Evolutionary conservation across 345 rosid species (phyloP).

Genomic region (Sonneratia caseolaris): DNA sequence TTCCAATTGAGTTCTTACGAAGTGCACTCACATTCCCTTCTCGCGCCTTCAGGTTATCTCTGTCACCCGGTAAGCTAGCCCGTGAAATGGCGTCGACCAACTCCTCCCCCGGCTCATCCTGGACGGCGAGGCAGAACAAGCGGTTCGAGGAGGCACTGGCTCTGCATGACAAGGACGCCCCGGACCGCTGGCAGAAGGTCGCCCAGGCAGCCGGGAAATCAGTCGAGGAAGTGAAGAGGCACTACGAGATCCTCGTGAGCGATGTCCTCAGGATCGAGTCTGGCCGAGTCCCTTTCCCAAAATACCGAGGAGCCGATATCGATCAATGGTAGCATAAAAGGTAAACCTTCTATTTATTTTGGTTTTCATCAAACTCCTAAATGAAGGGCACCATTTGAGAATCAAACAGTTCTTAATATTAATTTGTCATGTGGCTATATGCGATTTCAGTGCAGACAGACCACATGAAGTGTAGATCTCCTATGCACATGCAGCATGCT

Average conservation of each 20-base stretch:
- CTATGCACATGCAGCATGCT: slow-evolving; percentile 6
- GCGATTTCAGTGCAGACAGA: not conserved
- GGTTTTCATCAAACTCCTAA: not conserved
- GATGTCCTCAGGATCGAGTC: slow-evolving; percentile 16
- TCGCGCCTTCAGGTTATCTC: not conserved
- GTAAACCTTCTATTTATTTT: not conserved
- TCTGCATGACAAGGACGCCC: slow-evolving; percentile 11
- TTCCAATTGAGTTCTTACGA: not conserved
- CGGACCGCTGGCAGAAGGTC: slow-evolving; percentile 16
- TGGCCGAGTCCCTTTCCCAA: slow-evolving; percentile 14
- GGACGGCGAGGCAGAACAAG: slow-evolving; percentile 21
- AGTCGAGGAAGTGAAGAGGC: slow-evolving; percentile 20
- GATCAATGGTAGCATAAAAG: not conserved
- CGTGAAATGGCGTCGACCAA: not conserved
- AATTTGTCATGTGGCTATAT: too few relatives aligned
- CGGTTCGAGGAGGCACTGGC: slow-evolving; percentile 21
- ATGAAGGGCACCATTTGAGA: too few relatives aligned
- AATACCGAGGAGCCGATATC: slow-evolving; percentile 3
- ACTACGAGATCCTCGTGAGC: slow-evolving; percentile 15
- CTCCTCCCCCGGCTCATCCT: not conserved
- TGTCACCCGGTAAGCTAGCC: not conserved
- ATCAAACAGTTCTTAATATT: too few relatives aligned
- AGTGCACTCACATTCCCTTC: not conserved
- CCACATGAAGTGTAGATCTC: slow-evolving; percentile 12
- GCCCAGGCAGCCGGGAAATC: slow-evolving; percentile 18